A percentile compares a stretch with the other conserved stretches of the same genome.
Conservation (phyloP, 768 basidiomycete species). For the Boletus huronensis region DNA sequence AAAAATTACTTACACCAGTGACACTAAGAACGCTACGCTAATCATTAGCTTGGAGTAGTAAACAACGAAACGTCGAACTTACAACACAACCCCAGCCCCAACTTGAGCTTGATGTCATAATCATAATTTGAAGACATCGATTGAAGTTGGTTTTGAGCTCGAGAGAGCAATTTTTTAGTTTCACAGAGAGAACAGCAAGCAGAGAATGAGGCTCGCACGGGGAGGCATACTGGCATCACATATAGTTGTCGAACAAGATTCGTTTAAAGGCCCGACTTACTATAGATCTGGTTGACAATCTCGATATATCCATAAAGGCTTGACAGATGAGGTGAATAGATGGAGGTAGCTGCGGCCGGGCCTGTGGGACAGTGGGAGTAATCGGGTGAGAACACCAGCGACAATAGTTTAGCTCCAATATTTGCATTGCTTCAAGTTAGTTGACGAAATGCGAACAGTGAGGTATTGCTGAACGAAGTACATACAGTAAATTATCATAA, state of each 20-base stretch:
- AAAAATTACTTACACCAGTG: not conserved
- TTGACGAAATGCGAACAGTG: conserved; percentile 5
- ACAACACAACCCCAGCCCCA: conserved; percentile 1
- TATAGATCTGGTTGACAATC: not conserved
- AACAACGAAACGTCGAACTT: not conserved
- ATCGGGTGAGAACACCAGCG: not conserved
- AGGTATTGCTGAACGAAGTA: conserved; percentile 10
- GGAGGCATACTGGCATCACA: not conserved
- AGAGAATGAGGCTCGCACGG: not conserved
- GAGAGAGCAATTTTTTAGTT: not conserved
- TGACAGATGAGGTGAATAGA: not conserved
- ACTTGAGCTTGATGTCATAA: not conserved
- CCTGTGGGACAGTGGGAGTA: not conserved
- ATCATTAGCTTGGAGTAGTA: not conserved
- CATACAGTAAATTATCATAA: conserved; percentile 3
- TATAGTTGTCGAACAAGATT: not conserved
- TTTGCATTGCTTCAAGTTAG: not conserved
- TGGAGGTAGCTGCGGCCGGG: no score
- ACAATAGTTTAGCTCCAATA: not conserved
- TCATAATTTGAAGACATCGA: conserved; percentile 1
- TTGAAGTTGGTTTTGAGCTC: not conserved
- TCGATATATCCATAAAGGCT: not conserved
- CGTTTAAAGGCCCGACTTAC: not conserved
- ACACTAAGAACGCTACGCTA: not conserved
- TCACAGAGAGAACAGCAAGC: not conserved